A percentile compares a stretch with the other conserved stretches of the same genome.
These are phyloP conservation scores for Ceriops zippeliana DNA, from an alignment of 345 rosid genomes.

Conservation along the genomic window DNA sequence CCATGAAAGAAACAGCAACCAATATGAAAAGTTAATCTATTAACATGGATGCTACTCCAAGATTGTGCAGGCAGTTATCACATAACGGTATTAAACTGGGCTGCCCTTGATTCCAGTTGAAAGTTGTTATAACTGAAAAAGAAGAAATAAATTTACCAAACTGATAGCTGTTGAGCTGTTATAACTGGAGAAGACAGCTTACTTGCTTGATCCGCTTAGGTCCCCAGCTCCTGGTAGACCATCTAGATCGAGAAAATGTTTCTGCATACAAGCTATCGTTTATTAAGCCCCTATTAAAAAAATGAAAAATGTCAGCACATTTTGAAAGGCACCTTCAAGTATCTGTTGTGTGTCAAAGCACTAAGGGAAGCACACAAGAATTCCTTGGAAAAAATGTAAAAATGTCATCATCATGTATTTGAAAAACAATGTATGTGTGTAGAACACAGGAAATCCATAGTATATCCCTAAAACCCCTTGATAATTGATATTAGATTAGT, in stretches of 20 bases:
- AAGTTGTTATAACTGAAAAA: too few species aligned
- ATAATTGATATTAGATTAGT: neutral
- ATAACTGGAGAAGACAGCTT: constrained; percentile 21
- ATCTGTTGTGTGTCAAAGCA: neutral
- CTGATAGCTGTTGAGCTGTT: too few species aligned
- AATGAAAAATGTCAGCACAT: constrained; percentile 14
- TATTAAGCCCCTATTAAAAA: constrained; percentile 58
- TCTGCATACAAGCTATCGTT: constrained; percentile 79
- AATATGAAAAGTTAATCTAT: neutral
- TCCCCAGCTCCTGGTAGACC: constrained; percentile 89
- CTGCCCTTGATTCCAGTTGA: too few species aligned
- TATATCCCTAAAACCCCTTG: neutral
- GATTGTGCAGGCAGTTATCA: too few species aligned
- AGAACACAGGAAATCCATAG: neutral
- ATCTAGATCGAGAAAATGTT: constrained; percentile 64
- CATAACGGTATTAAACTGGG: too few species aligned
- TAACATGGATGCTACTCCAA: neutral
- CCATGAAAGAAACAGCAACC: neutral
- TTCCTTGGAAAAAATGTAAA: neutral
- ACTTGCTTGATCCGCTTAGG: constrained; percentile 87
- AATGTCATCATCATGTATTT: neutral
- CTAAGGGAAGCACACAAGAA: constrained; percentile 2
- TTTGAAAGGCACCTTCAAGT: neutral
- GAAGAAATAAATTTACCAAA: too few species aligned
- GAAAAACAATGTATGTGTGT: neutral